phyloP scores from a whole-genome alignment of 176 grass and related monocot species.

The Lolium multiflorum region DNA sequence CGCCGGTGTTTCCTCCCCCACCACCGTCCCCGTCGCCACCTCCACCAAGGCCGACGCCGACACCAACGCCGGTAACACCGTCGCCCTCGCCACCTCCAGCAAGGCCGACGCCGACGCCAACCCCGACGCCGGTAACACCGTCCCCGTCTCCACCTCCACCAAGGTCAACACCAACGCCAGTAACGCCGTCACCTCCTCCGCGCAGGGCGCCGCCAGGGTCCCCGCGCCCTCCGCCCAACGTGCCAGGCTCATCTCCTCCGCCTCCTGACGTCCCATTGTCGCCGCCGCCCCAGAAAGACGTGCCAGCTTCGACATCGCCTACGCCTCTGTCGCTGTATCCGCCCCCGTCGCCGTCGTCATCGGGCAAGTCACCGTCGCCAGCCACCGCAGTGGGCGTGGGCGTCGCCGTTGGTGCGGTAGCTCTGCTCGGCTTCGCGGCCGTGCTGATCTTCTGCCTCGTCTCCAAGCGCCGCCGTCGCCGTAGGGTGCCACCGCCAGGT shows the following conservation, averaged over 20 bases:
- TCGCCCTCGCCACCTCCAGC: neutral
- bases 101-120: neutral
- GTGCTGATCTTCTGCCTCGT: constrained; percentile 44
- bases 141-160: neutral
- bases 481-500: neutral
- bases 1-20: neutral
- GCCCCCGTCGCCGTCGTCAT: constrained; percentile 43
- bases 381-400: constrained; percentile 40
- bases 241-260: neutral
- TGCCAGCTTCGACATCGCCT: constrained; percentile 6
- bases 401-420: constrained; percentile 43
- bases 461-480: constrained; percentile 36
- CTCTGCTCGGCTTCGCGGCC: constrained; percentile 46
- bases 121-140: neutral
- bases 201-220: neutral
- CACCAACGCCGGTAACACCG: neutral
- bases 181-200: constrained; percentile 19
- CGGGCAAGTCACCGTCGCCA: neutral
- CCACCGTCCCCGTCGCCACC: neutral
- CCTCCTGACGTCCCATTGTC: neutral
- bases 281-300: neutral
- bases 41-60: neutral
- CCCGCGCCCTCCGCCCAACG: neutral
- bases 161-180: neutral
- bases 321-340: neutral